phyloP scores from a whole-genome alignment of 257 asterid species.

The Hygrophila difformis region DNA sequence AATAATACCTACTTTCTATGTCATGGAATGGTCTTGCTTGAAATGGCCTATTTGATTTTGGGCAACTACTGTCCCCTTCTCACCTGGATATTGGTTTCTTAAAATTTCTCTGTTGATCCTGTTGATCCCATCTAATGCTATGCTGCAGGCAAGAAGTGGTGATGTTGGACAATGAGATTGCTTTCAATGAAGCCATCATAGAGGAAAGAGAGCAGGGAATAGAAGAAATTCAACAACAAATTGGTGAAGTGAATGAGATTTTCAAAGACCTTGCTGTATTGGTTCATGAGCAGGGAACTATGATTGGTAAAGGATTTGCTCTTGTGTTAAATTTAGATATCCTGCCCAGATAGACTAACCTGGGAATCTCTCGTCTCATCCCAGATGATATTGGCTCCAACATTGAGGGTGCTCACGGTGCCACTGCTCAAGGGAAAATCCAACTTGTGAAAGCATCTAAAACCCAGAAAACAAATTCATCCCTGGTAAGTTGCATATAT shows the following conservation, averaged over 20 bases:
- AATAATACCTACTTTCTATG: no score
- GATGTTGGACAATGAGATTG: constrained; percentile 20
- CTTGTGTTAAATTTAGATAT: not conserved
- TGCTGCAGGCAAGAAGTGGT: constrained; percentile 62
- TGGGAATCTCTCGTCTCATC: no score
- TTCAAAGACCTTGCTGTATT: constrained; percentile 88
- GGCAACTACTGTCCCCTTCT: no score
- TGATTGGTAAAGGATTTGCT: constrained; percentile 6
- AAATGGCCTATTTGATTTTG: no score
- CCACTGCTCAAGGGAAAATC: constrained; percentile 80
- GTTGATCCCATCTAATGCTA: no score
- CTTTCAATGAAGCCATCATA: constrained; percentile 70
- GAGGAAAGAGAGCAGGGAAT: constrained; percentile 95
- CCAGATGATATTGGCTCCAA: constrained; percentile 84
- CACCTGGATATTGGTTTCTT: no score
- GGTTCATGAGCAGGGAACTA: constrained; percentile 68
- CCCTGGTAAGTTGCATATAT: constrained; percentile 47
- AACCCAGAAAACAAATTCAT: constrained; percentile 78
- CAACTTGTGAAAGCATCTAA: constrained; percentile 89
- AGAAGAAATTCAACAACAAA: constrained; percentile 87
- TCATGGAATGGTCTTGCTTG: no score
- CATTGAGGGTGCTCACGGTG: constrained; percentile 75
- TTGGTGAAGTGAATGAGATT: constrained; percentile 90
- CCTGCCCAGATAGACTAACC: no score
- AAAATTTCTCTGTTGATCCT: no score